Percentiles rank a stretch among this genome's conserved stretches.
These are phyloP conservation scores for Jackrogersella multiformis DNA, from an alignment of 495 filamentous ascomycete genomes.

Conservation along the genomic window DNA sequence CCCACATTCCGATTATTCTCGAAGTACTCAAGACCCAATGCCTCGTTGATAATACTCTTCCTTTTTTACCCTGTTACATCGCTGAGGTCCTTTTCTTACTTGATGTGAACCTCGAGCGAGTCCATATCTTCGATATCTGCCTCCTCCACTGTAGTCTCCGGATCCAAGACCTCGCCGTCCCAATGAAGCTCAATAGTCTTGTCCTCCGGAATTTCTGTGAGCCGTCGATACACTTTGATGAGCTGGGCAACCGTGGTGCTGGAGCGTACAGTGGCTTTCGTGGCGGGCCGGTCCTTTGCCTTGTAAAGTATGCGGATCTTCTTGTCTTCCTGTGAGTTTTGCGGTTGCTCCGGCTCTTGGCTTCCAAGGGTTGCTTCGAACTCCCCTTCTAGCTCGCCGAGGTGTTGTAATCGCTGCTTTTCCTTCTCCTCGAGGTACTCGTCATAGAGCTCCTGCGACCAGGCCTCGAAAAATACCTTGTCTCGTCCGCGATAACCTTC, in stretches of 20 bases:
- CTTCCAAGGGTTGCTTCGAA: constrained; percentile 11
- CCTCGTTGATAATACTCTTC: not conserved
- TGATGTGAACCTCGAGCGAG: constrained; percentile 77
- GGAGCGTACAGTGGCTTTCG: constrained; percentile 51
- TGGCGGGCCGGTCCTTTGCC: constrained; percentile 49
- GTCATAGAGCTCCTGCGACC: constrained; percentile 69
- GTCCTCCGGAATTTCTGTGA: constrained; percentile 48
- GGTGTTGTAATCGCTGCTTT: constrained; percentile 43
- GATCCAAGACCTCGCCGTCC: constrained; percentile 80
- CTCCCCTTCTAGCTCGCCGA: constrained; percentile 42
- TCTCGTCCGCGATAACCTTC: constrained; percentile 48
- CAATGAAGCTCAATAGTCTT: constrained; percentile 72
- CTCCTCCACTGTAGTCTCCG: constrained; percentile 67
- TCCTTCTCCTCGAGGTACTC: constrained; percentile 54
- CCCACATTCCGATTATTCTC: not conserved
- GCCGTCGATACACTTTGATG: constrained; percentile 50
- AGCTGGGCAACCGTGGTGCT: constrained; percentile 52
- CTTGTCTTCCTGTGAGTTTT: constrained; percentile 42
- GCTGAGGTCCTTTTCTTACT: constrained; percentile 37
- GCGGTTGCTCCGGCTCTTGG: constrained; percentile 25
- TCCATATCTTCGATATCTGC: constrained; percentile 85
- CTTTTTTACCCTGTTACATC: not conserved
- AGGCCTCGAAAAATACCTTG: constrained; percentile 74
- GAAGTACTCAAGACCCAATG: not conserved
- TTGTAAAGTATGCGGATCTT: constrained; percentile 65